Evolutionary conservation across 345 rosid genomes (phyloP), one percentile per base, ranked within the genome.

Genomic region (Iberis pinnata): DNA sequence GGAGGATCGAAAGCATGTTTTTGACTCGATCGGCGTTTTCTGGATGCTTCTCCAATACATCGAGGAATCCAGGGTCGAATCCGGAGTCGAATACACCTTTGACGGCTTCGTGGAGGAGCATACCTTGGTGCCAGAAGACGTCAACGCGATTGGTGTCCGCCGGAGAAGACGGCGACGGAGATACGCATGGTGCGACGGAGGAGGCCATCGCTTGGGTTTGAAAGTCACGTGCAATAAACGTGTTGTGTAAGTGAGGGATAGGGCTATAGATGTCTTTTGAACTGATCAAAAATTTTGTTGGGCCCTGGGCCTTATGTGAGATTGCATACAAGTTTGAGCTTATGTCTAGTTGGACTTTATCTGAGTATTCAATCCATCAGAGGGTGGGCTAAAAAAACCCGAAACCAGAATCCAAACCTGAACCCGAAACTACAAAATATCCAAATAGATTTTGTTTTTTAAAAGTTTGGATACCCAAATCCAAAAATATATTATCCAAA

Each of bases 111-210:
- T 84, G 95, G 8, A 33, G 53, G 32, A 86, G 80, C 97, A 90
- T 90, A 43, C 87, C 89, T 7, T 89, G 84, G 67, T 86, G 76
- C 97, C 97, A 89, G 70, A 86, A 89, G 25, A 78, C 88, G 31
- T 73, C 59, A 12, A 89, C 70, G 35, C 31, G 19, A 31, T 53
- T 73, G 26, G 36, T 19, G n/a, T 56, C 64, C 24, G 39, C 15
- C 48, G 69, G 36, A 25, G 53, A 1, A 12, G 53, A 5, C 20
- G 69, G 20, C n/a, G 58, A 16, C 26, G 73, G 48, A 56, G 57
- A 17, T 19, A 9, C 47, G 19, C 35, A 8, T 8, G 57, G 5
- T 35, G 16, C 35, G 39, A 31, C 53, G 46, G 58, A 11, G 25
- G 58, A 12, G 25, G 57, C 53, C 63, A 50, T 32, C 33, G 33